Evolutionary conservation across 2,329 filamentous ascomycete genomes (phyloP).

Genomic region (Fusarium sp.): DNA sequence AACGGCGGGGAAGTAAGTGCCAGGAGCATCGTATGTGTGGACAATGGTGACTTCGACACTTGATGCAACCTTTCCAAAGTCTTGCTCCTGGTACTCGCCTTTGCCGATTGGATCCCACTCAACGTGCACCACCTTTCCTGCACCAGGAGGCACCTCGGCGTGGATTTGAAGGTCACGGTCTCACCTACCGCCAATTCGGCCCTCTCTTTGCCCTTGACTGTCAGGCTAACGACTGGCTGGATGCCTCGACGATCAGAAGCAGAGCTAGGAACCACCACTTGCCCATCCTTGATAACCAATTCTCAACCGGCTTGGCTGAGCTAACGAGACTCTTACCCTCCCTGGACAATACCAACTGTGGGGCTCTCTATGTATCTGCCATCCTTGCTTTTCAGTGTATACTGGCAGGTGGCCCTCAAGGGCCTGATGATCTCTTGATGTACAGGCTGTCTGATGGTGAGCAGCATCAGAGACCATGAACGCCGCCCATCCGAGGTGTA

Average conservation of each 20-base stretch:
- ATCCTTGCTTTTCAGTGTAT: neutral
- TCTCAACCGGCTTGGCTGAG: neutral
- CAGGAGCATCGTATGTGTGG: conserved; percentile 8
- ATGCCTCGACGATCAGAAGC: conserved; percentile 28
- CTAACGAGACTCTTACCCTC: neutral
- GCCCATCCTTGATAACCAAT: conserved; percentile 1
- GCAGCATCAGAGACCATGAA: neutral
- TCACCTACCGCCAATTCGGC: neutral
- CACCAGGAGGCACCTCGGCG: neutral
- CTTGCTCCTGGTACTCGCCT: conserved; percentile 11
- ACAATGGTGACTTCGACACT: neutral
- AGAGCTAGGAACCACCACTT: conserved; percentile 14
- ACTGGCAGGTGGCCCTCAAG: neutral
- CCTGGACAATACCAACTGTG: neutral
- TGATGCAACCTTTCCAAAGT: neutral
- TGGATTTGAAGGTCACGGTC: neutral
- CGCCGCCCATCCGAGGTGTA: neutral
- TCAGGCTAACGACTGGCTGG: conserved; percentile 22
- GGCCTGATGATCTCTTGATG: neutral
- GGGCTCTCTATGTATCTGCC: neutral
- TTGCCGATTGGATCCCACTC: conserved; percentile 29
- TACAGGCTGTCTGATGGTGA: neutral
- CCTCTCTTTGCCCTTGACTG: neutral
- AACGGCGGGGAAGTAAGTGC: conserved; percentile 12
- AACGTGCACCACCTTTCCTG: conserved; percentile 25